These are phyloP conservation scores for Talaromyces rugulosus DNA, from an alignment of 2,329 filamentous ascomycete species.

Conservation along the genomic window DNA sequence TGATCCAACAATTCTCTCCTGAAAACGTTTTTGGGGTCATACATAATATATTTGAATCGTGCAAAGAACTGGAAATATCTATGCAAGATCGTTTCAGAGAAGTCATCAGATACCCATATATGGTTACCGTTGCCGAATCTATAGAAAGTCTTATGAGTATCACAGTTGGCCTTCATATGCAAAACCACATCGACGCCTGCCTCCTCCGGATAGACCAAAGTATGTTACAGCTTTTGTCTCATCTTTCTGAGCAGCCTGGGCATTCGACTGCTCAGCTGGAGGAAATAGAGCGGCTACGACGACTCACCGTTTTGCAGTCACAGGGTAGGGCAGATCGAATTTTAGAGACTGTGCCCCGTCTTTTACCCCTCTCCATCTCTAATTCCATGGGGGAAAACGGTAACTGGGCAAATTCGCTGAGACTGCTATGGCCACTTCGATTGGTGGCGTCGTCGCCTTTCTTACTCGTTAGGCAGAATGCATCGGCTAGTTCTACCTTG, in stretches of 20 bases:
- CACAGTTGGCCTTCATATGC: background rate
- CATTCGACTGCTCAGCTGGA: background rate
- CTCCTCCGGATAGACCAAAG: background rate
- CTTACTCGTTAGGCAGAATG: background rate
- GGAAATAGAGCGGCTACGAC: background rate
- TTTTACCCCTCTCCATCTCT: background rate
- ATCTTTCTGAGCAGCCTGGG: background rate
- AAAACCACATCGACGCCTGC: constrained; percentile 1
- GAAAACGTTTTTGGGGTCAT: background rate
- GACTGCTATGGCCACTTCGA: constrained; percentile 2
- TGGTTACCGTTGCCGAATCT: background rate
- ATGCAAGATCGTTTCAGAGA: background rate
- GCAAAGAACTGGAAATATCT: background rate
- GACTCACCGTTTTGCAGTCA: background rate
- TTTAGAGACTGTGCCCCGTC: background rate
- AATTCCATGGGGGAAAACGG: background rate
- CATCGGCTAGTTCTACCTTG: background rate
- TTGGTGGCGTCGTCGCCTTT: background rate
- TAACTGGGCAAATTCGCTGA: constrained; percentile 1
- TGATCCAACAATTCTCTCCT: background rate
- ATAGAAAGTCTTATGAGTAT: background rate
- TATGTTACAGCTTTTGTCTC: background rate
- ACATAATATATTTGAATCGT: background rate
- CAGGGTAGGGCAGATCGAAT: background rate
- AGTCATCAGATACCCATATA: background rate